Evolutionary conservation across 305 asterid species (phyloP).

Genomic region (Euphrasia arctica): DNA sequence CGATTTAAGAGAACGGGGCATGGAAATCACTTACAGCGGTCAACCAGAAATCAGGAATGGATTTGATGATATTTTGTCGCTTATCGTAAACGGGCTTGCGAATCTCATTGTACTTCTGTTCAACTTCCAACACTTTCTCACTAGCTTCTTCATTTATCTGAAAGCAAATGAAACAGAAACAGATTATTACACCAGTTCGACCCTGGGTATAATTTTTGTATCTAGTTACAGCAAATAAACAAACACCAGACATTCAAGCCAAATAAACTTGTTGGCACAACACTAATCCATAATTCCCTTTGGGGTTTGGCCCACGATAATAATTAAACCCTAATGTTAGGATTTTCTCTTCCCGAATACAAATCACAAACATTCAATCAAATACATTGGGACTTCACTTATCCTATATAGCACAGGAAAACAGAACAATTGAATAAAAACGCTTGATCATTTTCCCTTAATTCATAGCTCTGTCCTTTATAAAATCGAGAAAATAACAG

Average conservation of each 20-base stretch:
- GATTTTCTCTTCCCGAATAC: background rate
- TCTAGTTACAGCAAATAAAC: conserved; percentile 13
- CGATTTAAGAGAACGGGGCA: conserved; percentile 2
- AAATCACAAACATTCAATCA: conserved; percentile 14
- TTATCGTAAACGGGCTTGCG: conserved; percentile 85
- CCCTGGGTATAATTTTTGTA: background rate
- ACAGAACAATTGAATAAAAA: background rate
- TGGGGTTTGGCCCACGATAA: background rate
- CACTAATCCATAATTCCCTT: too few relatives aligned
- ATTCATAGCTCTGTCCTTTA: background rate
- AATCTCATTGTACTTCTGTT: conserved; percentile 73
- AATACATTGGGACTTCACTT: background rate
- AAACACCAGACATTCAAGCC: background rate
- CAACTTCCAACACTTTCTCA: conserved; percentile 86
- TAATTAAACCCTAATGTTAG: background rate
- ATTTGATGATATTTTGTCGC: conserved; percentile 63
- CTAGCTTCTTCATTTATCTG: conserved; percentile 96
- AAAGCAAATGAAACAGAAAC: conserved; percentile 23
- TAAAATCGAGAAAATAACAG: background rate
- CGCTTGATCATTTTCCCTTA: background rate
- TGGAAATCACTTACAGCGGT: conserved; percentile 69
- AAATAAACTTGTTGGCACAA: too few relatives aligned
- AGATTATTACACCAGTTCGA: too few relatives aligned
- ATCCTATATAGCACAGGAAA: background rate
- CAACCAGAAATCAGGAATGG: conserved; percentile 94